Percentiles rank a stretch among this genome's conserved stretches.
Conservation (phyloP, 345 rosid species). For the Nephelium lappaceum region DNA sequence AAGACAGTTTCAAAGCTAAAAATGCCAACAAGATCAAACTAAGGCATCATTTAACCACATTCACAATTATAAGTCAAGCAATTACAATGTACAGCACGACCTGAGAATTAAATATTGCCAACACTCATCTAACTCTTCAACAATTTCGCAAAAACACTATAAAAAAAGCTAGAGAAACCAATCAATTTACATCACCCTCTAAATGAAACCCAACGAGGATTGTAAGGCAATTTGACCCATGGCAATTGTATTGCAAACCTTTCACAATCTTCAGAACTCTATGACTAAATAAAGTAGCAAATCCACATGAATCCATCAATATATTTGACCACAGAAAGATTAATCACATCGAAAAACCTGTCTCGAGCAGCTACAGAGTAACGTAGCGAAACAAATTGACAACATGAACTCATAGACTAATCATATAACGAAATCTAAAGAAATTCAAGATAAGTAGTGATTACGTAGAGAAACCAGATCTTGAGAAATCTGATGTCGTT, state of each 20-base stretch:
- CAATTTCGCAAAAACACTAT: background rate
- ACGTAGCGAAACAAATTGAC: background rate
- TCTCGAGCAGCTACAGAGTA: background rate
- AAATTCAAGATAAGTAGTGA: background rate
- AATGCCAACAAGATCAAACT: background rate
- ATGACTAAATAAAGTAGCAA: background rate
- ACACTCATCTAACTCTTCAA: background rate
- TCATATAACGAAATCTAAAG: background rate
- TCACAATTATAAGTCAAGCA: background rate
- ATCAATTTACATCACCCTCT: background rate
- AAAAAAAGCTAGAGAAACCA: background rate
- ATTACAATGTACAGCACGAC: background rate
- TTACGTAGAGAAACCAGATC: conserved; percentile 90
- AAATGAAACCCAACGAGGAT: background rate
- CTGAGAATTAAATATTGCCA: background rate
- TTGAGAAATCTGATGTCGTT: conserved; percentile 89
- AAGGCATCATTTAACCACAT: background rate
- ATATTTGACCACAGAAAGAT: background rate
- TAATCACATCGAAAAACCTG: background rate
- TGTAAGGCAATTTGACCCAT: background rate
- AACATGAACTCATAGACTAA: background rate
- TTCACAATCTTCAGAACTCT: background rate
- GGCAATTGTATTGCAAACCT: background rate
- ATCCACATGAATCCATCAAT: background rate
- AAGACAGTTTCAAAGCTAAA: background rate